Base-by-base conservation (phyloP, 2,329 filamentous ascomycete species). In the Alternaria alternata region DNA sequence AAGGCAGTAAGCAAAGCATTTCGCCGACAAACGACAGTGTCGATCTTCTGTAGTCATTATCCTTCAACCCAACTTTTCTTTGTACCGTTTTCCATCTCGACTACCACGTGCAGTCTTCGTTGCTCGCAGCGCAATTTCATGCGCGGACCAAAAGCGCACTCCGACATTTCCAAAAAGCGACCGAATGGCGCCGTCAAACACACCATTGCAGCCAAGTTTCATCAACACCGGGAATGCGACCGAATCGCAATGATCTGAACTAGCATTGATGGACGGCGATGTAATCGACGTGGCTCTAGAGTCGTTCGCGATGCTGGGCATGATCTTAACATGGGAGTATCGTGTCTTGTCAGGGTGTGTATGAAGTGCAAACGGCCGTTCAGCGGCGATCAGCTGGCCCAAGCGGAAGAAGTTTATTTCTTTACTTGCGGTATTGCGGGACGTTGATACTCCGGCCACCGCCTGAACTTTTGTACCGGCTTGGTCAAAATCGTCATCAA, bases 161-260 rank as follows among this genome's bases (percentile, higher is more conserved):
- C 22, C 36, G 22, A 39, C 24, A 41, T 47, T 24, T 30, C 46
- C 20, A 41, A 22, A 52, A 20, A 57, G 42, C 38, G 18, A 51
- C 48, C 52, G 52, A 59, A 57, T 46, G 43, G 42, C 36, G 30
- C 60, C 60, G 60, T 63, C 57, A 60, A 63, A 63, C 60, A 47
- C 52, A 49, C 60, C 60, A 51, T 48, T n/a, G 51, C 22, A 36
- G 59, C 55, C 59, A 55, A 62, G 55, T 34, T 44, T 22, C 14
- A 43, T 36, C 41, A 51, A 49, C 18, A 51, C 56, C 52, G 52
- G 57, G 41, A 62, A 49, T 51, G 42, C 51, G 48, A 51, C 60
- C 57, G 48, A 57, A 20, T 47, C 26, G 51, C 18, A 44, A n/a
- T 30, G 46, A 36, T 49, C 14, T 49, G 32, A 38, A 14, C 46